Base-by-base conservation (phyloP, 2,329 filamentous ascomycete species). In the Grosmannia clavigera region DNA sequence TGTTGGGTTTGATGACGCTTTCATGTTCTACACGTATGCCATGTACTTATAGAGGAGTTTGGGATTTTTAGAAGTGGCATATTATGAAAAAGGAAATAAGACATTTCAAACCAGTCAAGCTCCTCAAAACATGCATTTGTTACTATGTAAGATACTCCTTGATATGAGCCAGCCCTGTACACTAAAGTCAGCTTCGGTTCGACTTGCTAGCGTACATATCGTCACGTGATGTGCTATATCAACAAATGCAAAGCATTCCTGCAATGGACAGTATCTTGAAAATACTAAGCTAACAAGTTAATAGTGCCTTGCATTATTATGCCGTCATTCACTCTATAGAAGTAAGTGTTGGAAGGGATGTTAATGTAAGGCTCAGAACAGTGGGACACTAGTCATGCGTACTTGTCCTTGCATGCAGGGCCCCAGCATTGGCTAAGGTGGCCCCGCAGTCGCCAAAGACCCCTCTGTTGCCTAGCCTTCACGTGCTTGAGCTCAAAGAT, bases 31-130 rank as follows among this genome's bases (percentile, higher is more conserved):
- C 43, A 19, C 16, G 43, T 48, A 55, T 55, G 38, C 59, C 27
- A 35, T 58, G 55, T 62, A 29, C 46, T 61, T 58, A 61, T 61
- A 61, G 61, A 63, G 60, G 63, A 61, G 60, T 63, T 64, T 61
- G 59, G 59, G 46, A 33, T 50, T 50, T 57, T 48, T 60, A 60
- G 58, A 60, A 48, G 5, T 35, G 58, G 27, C 27, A 55, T 48
- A 35, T 35, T 27, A 48, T 7, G n/a, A 16, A 16, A 2, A 40
- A 3, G 10, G 54, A 43, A 50, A 31, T 27, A 25, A 5, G 58
- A 38, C 29, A 52, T 57, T 12, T 57, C 31, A 60, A 40, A 6
- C 11, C n/a, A 40, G 53, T n/a, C 11, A 11, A 27, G 25, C 50
- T 52, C 31, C 14, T 14, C 19, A 38, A 38, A 55, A 1, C 16